A percentile compares a stretch with the other conserved stretches of the same genome.
These are phyloP conservation scores for Dalbergia cochinchinensis DNA, from an alignment of 306 rosid genomes.

Conservation along the genomic window DNA sequence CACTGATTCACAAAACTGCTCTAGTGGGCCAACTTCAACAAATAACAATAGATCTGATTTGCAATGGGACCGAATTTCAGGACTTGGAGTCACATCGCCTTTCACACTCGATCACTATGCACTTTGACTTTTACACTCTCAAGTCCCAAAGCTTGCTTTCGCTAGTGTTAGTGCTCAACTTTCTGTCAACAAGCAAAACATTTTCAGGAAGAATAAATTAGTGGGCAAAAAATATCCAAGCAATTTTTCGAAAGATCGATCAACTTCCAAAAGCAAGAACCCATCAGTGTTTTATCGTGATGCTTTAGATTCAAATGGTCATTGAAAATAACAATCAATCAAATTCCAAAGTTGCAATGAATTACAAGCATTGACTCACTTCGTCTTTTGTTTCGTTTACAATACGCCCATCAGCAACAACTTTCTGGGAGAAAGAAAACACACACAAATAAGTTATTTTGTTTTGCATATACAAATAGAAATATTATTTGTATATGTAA, in stretches of 20 bases:
- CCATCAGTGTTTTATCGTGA: neutral
- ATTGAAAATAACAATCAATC: neutral
- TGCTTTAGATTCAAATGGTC: neutral
- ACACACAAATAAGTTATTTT: neutral
- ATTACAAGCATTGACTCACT: constrained; percentile 6
- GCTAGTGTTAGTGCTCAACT: neutral
- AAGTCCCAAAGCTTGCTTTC: neutral
- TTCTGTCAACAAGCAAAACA: neutral
- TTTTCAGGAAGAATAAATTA: neutral
- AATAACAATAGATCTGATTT: too few species aligned
- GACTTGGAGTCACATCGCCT: neutral
- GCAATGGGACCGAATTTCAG: neutral
- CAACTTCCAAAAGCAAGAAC: neutral
- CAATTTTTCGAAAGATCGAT: neutral
- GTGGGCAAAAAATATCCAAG: neutral
- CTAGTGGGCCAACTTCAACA: too few species aligned
- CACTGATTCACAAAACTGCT: too few species aligned
- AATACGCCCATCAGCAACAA: neutral
- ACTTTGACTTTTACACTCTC: neutral
- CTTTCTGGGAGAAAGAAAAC: neutral
- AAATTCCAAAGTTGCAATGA: neutral
- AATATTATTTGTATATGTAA: too few species aligned
- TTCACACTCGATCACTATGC: neutral
- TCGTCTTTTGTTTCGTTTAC: neutral
- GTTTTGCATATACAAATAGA: too few species aligned